Evolutionary conservation across 2,329 filamentous ascomycete species (phyloP).

Genomic region (Ceratocystis diversiconidia): DNA sequence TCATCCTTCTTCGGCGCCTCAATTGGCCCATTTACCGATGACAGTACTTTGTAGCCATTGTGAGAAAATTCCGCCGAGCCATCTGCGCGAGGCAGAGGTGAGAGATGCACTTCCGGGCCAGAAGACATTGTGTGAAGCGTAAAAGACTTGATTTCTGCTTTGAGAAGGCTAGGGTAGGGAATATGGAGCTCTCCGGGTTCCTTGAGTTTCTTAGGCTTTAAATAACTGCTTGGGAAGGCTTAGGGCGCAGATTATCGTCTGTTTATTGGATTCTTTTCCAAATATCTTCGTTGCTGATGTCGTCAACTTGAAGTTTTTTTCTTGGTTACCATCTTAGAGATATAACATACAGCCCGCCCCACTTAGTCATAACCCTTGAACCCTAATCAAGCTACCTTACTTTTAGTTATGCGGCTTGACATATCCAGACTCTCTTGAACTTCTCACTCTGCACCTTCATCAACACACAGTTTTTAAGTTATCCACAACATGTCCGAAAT

Average conservation of each 20-base stretch:
- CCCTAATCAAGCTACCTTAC: not conserved
- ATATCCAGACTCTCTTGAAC: too few species aligned
- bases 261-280: too few species aligned
- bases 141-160: not conserved
- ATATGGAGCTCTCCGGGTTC: not conserved
- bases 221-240: not conserved
- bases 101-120: conserved; percentile 39
- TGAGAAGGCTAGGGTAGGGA: not conserved
- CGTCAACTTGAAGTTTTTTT: not conserved
- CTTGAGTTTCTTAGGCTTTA: not conserved
- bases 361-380: not conserved
- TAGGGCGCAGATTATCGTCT: too few species aligned
- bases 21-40: conserved; percentile 81
- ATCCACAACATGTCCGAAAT: conserved; percentile 1
- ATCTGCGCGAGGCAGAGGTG: conserved; percentile 55
- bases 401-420: not conserved
- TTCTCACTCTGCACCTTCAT: too few species aligned
- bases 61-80: conserved; percentile 67
- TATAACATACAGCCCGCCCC: not conserved
- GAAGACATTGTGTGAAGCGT: conserved; percentile 8
- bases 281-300: not conserved
- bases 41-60: conserved; percentile 66
- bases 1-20: conserved; percentile 83
- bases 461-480: too few species aligned
- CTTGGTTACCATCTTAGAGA: not conserved